Evolutionary conservation across 345 rosid species (phyloP), one percentile per base, ranked within the genome.

Genomic region (Eucalyptus caleyi): DNA sequence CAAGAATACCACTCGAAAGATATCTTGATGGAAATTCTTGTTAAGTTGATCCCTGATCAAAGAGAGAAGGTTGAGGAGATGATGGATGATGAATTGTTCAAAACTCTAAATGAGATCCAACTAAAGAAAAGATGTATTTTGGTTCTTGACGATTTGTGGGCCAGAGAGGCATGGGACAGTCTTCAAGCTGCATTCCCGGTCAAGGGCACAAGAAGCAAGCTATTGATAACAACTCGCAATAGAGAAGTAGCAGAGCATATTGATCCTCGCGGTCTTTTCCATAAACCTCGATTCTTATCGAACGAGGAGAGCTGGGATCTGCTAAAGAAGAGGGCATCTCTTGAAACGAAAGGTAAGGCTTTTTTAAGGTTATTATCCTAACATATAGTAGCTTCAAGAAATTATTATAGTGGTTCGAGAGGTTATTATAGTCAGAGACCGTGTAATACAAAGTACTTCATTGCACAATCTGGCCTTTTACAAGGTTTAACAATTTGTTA

Each of bases 61-160:
- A 89, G 92, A 56, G 92, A 91, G 47, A 89, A 91, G 37, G 89
- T 94, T 87, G 19, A 81, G 11, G 59, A 89, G 89, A 88, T 94
- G 90, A 92, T 86, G 49, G 94, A 95, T 45, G 90, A 89, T 7
- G 93, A 93, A 34, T 54, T 95, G 7, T 93, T 67, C 5, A 89
- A 87, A 19, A 49, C 72, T 11, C 89, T 95, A 5, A 8, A 86
- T 56, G 47, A 50, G 6, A 87, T 88, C 37, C 90, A 91, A 83
- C 24, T 67, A 77, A 23, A 77, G 60, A 87, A 87, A 45, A 94
- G 88, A 32, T 87, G 91, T 49, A 88, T 94, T 44, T 90, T 95
- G 50, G 89, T 95, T 24, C 86, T 93, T 42, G 95, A 95, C 27
- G 93, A 95, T 54, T 50, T 93, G 14, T 95, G 93, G 94, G 88